Evolutionary conservation across 2,329 filamentous ascomycete genomes (phyloP).

Genomic region (Chaetomium sp.): DNA sequence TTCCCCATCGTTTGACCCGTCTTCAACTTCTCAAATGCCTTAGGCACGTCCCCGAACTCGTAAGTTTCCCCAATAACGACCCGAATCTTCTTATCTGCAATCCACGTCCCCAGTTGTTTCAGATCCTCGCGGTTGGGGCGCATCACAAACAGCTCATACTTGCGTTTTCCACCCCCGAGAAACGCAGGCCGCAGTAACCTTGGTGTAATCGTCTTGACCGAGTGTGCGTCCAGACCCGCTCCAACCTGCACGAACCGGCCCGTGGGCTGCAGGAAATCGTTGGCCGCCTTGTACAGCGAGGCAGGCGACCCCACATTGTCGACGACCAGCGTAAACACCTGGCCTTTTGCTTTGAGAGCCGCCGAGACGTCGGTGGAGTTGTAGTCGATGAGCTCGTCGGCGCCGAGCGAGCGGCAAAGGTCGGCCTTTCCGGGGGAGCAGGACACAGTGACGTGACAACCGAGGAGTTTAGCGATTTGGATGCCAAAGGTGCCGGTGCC

Average conservation of each 20-base stretch:
- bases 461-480: slow-evolving; percentile 56
- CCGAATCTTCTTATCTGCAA: slow-evolving; percentile 53
- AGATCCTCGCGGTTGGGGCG: slow-evolving; percentile 38
- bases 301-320: slow-evolving; percentile 50
- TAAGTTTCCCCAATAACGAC: slow-evolving; percentile 49
- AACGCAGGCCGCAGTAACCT: slow-evolving; percentile 28
- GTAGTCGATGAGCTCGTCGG: slow-evolving; percentile 59
- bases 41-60: slow-evolving; percentile 48
- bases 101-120: slow-evolving; percentile 44
- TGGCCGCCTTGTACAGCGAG: slow-evolving; percentile 46
- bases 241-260: slow-evolving; percentile 50
- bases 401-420: slow-evolving; percentile 52
- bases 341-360: slow-evolving; percentile 40
- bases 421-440: slow-evolving; percentile 54
- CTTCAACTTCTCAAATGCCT: slow-evolving; percentile 54
- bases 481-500: slow-evolving; percentile 55
- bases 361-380: slow-evolving; percentile 40
- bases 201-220: slow-evolving; percentile 16
- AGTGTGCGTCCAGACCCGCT: slow-evolving; percentile 24
- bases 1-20: slow-evolving; percentile 52
- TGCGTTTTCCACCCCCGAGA: slow-evolving; percentile 36
- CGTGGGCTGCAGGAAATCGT: slow-evolving; percentile 43
- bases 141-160: slow-evolving; percentile 33
- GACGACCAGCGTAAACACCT: slow-evolving; percentile 46
- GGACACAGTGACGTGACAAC: slow-evolving; percentile 51